Evolutionary conservation across 1,284 basidiomycete genomes (phyloP).

Genomic region (Pseudozyma tsukubaensis): DNA sequence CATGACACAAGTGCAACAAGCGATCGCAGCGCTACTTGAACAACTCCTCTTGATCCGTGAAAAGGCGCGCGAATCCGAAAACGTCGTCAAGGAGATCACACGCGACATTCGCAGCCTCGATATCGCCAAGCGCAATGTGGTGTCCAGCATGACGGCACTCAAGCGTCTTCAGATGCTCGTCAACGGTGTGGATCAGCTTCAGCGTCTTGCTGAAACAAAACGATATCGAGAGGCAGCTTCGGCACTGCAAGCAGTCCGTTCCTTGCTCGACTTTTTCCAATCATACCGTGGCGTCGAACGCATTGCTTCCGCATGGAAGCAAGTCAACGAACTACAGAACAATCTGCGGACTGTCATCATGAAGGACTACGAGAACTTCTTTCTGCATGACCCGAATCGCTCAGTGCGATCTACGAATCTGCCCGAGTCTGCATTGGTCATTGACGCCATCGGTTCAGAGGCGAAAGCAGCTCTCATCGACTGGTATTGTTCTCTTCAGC

Average conservation of each 20-base stretch:
- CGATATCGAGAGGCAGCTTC: conserved; percentile 63
- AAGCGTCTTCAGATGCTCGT: conserved; percentile 79
- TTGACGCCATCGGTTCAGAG: conserved; percentile 65
- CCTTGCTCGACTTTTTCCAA: conserved; percentile 63
- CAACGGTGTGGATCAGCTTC: conserved; percentile 60
- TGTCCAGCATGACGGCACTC: conserved; percentile 85
- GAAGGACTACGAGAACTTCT: conserved; percentile 62
- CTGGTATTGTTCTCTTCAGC: conserved; percentile 87
- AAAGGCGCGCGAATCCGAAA: conserved; percentile 81
- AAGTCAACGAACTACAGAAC: conserved; percentile 55
- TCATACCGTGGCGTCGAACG: conserved; percentile 56
- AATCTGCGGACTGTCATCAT: conserved; percentile 52
- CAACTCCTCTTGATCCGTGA: conserved; percentile 94
- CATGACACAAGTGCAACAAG: conserved; percentile 43
- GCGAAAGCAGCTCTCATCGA: conserved; percentile 78
- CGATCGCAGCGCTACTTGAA: conserved; percentile 74
- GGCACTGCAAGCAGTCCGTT: conserved; percentile 61
- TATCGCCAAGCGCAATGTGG: conserved; percentile 87
- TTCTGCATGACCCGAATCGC: conserved; percentile 53
- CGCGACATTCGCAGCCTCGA: conserved; percentile 96
- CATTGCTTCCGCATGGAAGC: conserved; percentile 55
- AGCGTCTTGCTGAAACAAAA: conserved; percentile 56
- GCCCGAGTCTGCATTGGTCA: conserved; percentile 62
- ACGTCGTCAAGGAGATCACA: conserved; percentile 93
- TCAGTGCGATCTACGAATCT: conserved; percentile 51